These are phyloP conservation scores for Yamadazyma kitorensis DNA, from an alignment of 805 yeast species.

Conservation along the genomic window DNA sequence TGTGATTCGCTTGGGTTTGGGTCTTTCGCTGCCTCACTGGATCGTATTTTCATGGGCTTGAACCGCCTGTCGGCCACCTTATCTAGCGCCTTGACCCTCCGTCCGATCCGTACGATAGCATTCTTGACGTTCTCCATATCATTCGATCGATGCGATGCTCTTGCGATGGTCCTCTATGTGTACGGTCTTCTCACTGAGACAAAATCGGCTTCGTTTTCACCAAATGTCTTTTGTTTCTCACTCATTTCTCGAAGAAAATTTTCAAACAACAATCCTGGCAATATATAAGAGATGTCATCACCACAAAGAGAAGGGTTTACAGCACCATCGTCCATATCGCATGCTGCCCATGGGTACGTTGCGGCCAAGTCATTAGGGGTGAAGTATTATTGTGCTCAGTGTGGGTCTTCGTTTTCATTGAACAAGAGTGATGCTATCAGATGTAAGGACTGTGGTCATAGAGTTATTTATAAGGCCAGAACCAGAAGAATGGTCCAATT, in stretches of 20 bases:
- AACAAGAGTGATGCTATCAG: conserved; percentile 95
- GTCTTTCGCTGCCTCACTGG: too few species aligned
- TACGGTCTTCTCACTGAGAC: too few species aligned
- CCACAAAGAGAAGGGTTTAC: conserved; percentile 83
- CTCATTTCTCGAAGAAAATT: conserved; percentile 2
- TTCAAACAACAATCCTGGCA: conserved; percentile 2
- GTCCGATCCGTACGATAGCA: conserved; percentile 4
- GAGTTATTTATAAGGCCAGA: conserved; percentile 95
- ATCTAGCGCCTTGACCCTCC: conserved; percentile 6
- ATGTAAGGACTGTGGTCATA: conserved; percentile 98
- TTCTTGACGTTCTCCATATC: conserved; percentile 6
- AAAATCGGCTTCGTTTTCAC: too few species aligned
- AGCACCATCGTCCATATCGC: conserved; percentile 70
- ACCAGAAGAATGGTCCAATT: conserved; percentile 88
- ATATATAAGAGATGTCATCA: conserved; percentile 32
- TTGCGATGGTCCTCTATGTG: too few species aligned
- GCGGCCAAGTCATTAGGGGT: conserved; percentile 68
- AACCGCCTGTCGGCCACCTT: conserved; percentile 1
- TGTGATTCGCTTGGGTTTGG: too few species aligned
- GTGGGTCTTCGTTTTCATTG: conserved; percentile 84
- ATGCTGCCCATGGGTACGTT: conserved; percentile 83
- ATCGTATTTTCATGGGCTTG: too few species aligned
- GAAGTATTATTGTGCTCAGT: conserved; percentile 93
- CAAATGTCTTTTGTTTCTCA: too few species aligned
- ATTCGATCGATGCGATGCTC: too few species aligned